A percentile compares a stretch with the other conserved stretches of the same genome.
Conservation (phyloP, 2,329 filamentous ascomycete species). For the Macroventuria anomochaeta region DNA sequence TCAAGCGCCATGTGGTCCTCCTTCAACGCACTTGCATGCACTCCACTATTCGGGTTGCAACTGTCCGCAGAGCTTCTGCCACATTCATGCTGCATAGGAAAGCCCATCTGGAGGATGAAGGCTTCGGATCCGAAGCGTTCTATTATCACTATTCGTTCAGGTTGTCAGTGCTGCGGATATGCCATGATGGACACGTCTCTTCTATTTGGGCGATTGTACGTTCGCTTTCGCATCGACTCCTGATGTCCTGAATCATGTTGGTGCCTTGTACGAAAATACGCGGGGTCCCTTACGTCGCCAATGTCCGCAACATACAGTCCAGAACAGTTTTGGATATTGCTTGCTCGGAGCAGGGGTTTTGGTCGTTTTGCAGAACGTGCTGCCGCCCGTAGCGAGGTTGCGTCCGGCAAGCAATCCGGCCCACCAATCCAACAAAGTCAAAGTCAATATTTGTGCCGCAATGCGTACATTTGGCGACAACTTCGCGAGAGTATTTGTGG, state of each 20-base stretch:
- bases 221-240: not conserved
- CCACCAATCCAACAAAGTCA: constrained; percentile 1
- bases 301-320: constrained; percentile 8
- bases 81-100: not conserved
- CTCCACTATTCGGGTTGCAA: constrained; percentile 5
- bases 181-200: not conserved
- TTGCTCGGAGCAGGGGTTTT: not conserved
- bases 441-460: constrained; percentile 13
- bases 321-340: constrained; percentile 1
- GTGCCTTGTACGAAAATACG: not conserved
- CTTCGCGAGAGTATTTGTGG: not conserved
- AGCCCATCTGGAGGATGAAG: not conserved
- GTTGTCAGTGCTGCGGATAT: not conserved
- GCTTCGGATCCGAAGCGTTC: constrained; percentile 1
- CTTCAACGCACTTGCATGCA: constrained; percentile 12
- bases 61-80: constrained; percentile 7
- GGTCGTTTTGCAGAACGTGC: constrained; percentile 16
- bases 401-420: constrained; percentile 5
- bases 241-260: constrained; percentile 2
- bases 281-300: constrained; percentile 9
- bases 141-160: not conserved
- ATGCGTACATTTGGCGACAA: constrained; percentile 6
- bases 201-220: not conserved
- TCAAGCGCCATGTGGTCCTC: constrained; percentile 3
- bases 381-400: constrained; percentile 19